Evolutionary conservation across 305 asterid species (phyloP), one percentile per base, ranked within the genome.

Genomic region (Rubia tinctorum): DNA sequence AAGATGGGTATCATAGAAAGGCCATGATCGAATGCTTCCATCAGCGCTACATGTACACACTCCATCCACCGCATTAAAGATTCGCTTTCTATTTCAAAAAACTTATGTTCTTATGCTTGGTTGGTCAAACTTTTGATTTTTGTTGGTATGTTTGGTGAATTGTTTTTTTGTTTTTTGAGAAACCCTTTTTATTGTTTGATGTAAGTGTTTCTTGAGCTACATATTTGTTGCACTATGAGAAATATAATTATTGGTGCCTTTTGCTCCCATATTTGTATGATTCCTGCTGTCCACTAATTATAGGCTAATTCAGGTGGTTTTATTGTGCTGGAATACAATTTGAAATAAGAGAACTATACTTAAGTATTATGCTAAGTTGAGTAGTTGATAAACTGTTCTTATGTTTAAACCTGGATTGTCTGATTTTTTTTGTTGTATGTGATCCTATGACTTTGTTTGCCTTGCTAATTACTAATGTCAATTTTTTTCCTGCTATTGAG

Each of bases 1-100:
- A 81, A 68, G 98, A 94, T 68, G 88, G 88, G 90, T 76, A 83
- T 60, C 80, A 88, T 58, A 91, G 91, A 97, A 47, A 93, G 22
- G 39, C 90, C 68, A 76, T 76, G 79, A 76, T 69, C n/a, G 79
- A 76, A 11, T 74, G 70, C 60, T 75, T 76, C 22, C 79, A 62
- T 22, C 22, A 69, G 66, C 75, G 91, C 42, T 91, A 89, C 85
- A 88, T 93, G 96, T 82, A 51, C 43, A 25, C 13, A 0, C 39
- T 49, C 13, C 73, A 18, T 6, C 14, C 30, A 25, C 3, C 47
- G 14, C 4, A 67, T 12, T 23, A 6, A 8, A 44, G 58, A 67
- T 44, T 17, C 8, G 5, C 22, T 27, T 7, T 60, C 23, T 60
- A 7, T 56, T 1, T 17, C 2, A 1, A 5, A 34, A 34, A 12